Percentiles rank a stretch among this genome's conserved stretches.
Conservation (phyloP, 2,329 filamentous ascomycete species). For the Colletotrichum sp. region DNA sequence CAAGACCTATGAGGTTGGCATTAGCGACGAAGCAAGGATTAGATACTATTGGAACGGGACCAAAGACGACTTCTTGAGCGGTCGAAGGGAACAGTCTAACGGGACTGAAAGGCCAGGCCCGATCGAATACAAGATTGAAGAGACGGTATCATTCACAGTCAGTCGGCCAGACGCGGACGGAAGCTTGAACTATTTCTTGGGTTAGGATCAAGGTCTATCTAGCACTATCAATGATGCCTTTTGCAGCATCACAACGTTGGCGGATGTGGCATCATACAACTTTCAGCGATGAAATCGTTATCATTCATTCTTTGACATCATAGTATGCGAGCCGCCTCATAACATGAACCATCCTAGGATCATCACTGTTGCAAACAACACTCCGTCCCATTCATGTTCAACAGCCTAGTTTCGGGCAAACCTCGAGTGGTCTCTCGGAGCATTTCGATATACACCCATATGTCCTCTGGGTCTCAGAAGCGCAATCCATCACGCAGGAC, state of each 20-base stretch:
- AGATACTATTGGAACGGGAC: neutral
- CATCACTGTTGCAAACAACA: too few relatives aligned
- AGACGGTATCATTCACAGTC: neutral
- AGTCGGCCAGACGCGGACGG: neutral
- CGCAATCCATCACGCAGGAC: neutral
- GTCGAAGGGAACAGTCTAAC: neutral
- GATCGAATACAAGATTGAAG: neutral
- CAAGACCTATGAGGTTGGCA: neutral
- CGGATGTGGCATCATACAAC: neutral
- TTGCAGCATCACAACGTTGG: accelerated
- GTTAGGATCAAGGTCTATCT: neutral
- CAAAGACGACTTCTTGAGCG: neutral
- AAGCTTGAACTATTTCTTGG: neutral
- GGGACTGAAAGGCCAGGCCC: neutral
- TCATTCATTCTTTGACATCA: neutral
- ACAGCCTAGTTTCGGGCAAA: neutral
- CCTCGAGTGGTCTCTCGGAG: neutral
- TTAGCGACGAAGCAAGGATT: neutral
- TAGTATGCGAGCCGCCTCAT: neutral
- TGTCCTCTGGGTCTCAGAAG: neutral
- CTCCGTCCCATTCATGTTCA: too few relatives aligned
- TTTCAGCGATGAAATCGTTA: neutral
- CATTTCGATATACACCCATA: neutral
- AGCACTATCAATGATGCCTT: accelerated
- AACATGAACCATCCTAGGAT: accelerated